Percentiles rank a stretch among this genome's conserved stretches.
Evolutionary conservation across 2,329 filamentous ascomycete genomes (phyloP).

Genomic region (Pseudopithomyces maydicus): DNA sequence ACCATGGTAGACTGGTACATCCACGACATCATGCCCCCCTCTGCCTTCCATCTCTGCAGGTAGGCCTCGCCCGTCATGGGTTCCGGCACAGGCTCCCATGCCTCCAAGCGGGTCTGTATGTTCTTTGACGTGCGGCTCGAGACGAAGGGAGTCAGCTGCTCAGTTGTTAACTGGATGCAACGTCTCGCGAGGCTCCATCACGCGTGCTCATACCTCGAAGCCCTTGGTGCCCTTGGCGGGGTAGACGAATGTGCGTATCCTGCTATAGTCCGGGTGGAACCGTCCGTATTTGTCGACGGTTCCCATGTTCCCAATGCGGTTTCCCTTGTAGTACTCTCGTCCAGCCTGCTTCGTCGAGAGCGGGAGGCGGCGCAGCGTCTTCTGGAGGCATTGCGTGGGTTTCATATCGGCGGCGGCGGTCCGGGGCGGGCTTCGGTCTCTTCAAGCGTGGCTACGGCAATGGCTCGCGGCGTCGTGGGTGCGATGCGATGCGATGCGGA

Average conservation of each 20-base stretch:
- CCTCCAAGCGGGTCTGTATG: constrained; percentile 12
- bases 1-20: not conserved
- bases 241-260: constrained; percentile 89
- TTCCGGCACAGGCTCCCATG: constrained; percentile 16
- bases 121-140: constrained; percentile 61
- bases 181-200: not conserved
- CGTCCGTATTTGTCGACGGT: constrained; percentile 80
- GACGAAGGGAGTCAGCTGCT: constrained; percentile 80
- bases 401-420: constrained; percentile 57
- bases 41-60: constrained; percentile 39
- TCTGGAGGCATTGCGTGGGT: constrained; percentile 69
- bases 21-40: constrained; percentile 36
- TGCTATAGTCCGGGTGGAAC: constrained; percentile 82
- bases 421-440: not conserved
- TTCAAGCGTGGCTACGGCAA: constrained; percentile 9
- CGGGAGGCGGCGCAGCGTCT: constrained; percentile 73
- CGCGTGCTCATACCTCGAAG: constrained; percentile 24
- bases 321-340: constrained; percentile 97
- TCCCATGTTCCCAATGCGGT: constrained; percentile 85
- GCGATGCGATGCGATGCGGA: constrained; percentile 2
- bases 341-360: constrained; percentile 93
- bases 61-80: constrained; percentile 40
- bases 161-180: constrained; percentile 13
- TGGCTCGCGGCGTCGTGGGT: constrained; percentile 18
- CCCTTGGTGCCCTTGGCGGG: constrained; percentile 68